phyloP scores from a whole-genome alignment of 176 grass and related monocot genomes.

The Oryza longistaminata region DNA sequence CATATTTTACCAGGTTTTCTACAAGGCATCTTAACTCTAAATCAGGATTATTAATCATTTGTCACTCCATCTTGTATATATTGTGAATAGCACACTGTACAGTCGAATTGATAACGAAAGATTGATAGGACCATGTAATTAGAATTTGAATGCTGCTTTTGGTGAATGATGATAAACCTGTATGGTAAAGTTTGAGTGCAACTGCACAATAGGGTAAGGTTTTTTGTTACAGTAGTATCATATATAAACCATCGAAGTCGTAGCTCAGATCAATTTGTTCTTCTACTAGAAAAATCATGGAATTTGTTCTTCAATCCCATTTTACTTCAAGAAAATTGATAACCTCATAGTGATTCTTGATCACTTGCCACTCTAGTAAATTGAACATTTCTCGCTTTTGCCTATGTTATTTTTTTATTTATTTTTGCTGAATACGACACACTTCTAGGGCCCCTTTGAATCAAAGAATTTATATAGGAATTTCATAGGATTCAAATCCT shows the following conservation, averaged over 20 bases:
- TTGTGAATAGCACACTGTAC: conserved; percentile 41
- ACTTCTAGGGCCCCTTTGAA: not conserved
- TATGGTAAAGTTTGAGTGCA: conserved; percentile 5
- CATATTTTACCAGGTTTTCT: conserved; percentile 51
- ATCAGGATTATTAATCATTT: conserved; percentile 11
- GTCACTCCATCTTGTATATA: conserved; percentile 2
- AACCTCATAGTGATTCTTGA: not conserved
- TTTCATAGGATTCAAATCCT: no score
- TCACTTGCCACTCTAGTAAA: not conserved
- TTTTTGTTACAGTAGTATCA: not conserved
- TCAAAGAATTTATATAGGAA: no score
- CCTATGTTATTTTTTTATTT: not conserved
- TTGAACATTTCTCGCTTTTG: not conserved
- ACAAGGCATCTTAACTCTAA: conserved; percentile 17
- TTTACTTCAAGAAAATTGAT: not conserved
- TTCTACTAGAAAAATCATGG: not conserved
- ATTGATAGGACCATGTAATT: not conserved
- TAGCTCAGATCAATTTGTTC: not conserved
- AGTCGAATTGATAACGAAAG: not conserved
- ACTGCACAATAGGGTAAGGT: not conserved
- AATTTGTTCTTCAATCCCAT: not conserved
- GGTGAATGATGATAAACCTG: not conserved
- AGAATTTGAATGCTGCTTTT: not conserved
- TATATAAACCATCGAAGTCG: not conserved
- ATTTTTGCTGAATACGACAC: not conserved